Percentiles rank a stretch among this genome's conserved stretches.
Evolutionary conservation across 2,329 filamentous ascomycete genomes (phyloP).

Genomic region (Ceratocystis ficicola): DNA sequence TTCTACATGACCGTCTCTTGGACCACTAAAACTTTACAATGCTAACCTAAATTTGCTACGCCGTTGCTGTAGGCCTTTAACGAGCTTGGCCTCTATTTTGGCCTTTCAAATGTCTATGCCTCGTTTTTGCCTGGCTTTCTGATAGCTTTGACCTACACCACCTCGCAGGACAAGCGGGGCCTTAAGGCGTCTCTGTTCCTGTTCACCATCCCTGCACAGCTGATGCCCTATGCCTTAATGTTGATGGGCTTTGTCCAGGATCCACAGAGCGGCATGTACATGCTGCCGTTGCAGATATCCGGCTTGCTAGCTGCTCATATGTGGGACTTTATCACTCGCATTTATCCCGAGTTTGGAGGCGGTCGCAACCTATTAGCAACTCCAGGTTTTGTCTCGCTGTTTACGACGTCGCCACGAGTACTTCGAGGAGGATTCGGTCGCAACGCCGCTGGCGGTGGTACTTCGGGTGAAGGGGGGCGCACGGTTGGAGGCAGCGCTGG

Average conservation of each 20-base stretch:
- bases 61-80: slow-evolving; percentile 17
- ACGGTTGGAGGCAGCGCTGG: slow-evolving; percentile 14
- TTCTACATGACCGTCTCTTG: background rate
- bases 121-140: slow-evolving; percentile 54
- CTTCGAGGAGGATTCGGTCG: slow-evolving; percentile 12
- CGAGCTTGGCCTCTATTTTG: slow-evolving; percentile 19
- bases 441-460: background rate
- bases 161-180: slow-evolving; percentile 72
- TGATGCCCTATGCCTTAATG: slow-evolving; percentile 70
- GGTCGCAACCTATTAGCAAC: slow-evolving; percentile 66
- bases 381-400: slow-evolving; percentile 56
- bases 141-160: slow-evolving; percentile 72
- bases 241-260: slow-evolving; percentile 53
- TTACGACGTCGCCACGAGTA: slow-evolving; percentile 40
- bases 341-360: slow-evolving; percentile 82
- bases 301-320: slow-evolving; percentile 57
- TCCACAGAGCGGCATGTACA: slow-evolving; percentile 43
- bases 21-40: background rate
- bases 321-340: slow-evolving; percentile 76
- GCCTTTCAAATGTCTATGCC: slow-evolving; percentile 19
- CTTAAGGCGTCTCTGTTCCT: slow-evolving; percentile 67
- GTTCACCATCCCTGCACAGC: slow-evolving; percentile 69
- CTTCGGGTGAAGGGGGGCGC: background rate
- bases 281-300: slow-evolving; percentile 53
- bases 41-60: background rate